A percentile compares a stretch with the other conserved stretches of the same genome.
Evolutionary conservation across 257 asterid genomes (phyloP).

Genomic region (Leptodermis oblonga): DNA sequence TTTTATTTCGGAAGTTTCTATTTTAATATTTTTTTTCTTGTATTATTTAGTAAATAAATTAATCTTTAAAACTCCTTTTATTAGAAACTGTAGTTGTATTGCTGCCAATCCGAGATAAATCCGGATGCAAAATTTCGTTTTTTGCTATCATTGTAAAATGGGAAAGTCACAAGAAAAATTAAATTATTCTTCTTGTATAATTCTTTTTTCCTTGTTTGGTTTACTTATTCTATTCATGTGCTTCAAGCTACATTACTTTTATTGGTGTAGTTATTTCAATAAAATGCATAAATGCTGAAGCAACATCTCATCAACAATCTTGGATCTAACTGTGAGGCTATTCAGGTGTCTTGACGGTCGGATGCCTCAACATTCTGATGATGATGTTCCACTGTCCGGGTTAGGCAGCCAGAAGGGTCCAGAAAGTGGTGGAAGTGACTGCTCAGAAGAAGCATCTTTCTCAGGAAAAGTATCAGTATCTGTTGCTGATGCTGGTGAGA

Average conservation of each 20-base stretch:
- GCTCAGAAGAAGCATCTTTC: conserved; percentile 46
- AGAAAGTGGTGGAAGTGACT: conserved; percentile 33
- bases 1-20: background rate
- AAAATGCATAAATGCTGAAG: background rate
- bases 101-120: background rate
- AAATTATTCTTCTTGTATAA: background rate
- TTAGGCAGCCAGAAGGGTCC: conserved; percentile 33
- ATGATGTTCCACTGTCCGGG: conserved; percentile 23
- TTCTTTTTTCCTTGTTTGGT: background rate
- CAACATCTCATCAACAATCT: background rate
- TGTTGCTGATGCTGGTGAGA: conserved; percentile 89
- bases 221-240: background rate
- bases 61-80: background rate
- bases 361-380: conserved; percentile 30
- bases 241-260: conserved; percentile 2
- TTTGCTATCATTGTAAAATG: background rate
- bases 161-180: background rate
- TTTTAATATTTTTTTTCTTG: background rate
- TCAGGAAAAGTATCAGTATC: conserved; percentile 73
- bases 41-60: background rate
- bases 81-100: background rate
- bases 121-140: background rate
- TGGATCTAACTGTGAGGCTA: background rate
- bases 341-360: conserved; percentile 57
- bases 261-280: background rate